Evolutionary conservation across 345 rosid genomes (phyloP).

Genomic region (Trapa incisa): DNA sequence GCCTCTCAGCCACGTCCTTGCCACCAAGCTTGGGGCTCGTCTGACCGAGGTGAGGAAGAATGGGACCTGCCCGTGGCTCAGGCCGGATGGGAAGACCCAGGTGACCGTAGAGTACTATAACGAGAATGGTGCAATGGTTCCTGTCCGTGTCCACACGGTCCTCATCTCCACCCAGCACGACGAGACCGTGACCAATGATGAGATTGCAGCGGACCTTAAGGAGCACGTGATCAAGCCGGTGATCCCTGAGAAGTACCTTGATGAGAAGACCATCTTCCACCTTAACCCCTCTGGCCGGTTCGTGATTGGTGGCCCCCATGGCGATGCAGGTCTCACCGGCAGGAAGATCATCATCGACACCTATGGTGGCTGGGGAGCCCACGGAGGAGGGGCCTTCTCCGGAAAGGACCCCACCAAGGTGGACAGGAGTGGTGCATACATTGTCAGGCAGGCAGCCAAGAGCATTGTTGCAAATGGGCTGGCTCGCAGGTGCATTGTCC

Average conservation of each 20-base stretch:
- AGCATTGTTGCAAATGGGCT: conserved; percentile 60
- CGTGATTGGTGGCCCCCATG: conserved; percentile 71
- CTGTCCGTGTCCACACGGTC: conserved; percentile 66
- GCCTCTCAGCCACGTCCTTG: conserved; percentile 72
- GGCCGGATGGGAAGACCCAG: conserved; percentile 75
- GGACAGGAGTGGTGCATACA: conserved; percentile 70
- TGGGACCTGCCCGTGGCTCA: conserved; percentile 59
- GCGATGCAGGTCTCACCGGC: conserved; percentile 66
- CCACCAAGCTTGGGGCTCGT: conserved; percentile 62
- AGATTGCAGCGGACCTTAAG: conserved; percentile 67
- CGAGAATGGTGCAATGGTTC: conserved; percentile 69
- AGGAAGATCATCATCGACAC: conserved; percentile 72
- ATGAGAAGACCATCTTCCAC: conserved; percentile 83
- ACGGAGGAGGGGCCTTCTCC: conserved; percentile 75
- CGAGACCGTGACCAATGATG: conserved; percentile 67
- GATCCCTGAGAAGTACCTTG: conserved; percentile 63
- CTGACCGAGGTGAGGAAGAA: conserved; percentile 76
- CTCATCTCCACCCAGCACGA: conserved; percentile 68
- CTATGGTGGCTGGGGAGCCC: conserved; percentile 73
- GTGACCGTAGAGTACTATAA: conserved; percentile 69
- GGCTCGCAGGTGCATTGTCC: conserved; percentile 57
- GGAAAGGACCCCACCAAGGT: conserved; percentile 78
- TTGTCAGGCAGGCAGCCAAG: conserved; percentile 81
- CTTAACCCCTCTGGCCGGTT: conserved; percentile 77
- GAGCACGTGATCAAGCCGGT: conserved; percentile 74